A percentile compares a stretch with the other conserved stretches of the same genome.
These are phyloP conservation scores for Neurospora intermedia DNA, from an alignment of 495 filamentous ascomycete genomes.

Conservation along the genomic window DNA sequence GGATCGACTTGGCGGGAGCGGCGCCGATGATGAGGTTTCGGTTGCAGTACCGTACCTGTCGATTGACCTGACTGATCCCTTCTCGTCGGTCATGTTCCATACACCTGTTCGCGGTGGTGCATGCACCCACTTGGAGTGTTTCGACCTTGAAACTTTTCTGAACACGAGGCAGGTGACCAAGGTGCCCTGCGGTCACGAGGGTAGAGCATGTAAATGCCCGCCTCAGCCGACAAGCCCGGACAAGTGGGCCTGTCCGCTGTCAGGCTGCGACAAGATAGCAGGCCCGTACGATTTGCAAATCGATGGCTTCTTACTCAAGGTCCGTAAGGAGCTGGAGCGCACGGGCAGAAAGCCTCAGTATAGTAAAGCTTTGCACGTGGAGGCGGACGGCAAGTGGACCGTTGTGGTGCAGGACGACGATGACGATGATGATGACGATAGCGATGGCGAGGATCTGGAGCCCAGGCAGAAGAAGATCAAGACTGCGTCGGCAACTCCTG, in stretches of 20 bases:
- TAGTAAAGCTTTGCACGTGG: slow-evolving; percentile 48
- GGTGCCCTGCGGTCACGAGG: slow-evolving; percentile 10
- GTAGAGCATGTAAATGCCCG: slow-evolving; percentile 20
- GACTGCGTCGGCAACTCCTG: neutral
- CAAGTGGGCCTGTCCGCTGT: slow-evolving; percentile 70
- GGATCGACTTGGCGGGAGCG: slow-evolving; percentile 27
- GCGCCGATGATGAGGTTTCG: slow-evolving; percentile 56
- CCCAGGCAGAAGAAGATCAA: neutral
- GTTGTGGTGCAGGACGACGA: slow-evolving; percentile 23
- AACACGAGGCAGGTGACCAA: slow-evolving; percentile 41
- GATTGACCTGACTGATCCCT: slow-evolving; percentile 69
- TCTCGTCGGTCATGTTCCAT: slow-evolving; percentile 55
- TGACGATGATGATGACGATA: slow-evolving; percentile 17
- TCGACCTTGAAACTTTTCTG: slow-evolving; percentile 78
- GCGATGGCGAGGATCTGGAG: slow-evolving; percentile 1
- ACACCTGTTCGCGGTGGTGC: slow-evolving; percentile 53
- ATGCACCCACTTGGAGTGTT: slow-evolving; percentile 68
- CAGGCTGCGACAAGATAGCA: slow-evolving; percentile 52
- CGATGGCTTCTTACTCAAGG: slow-evolving; percentile 57
- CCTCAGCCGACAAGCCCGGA: slow-evolving; percentile 49
- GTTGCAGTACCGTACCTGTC: slow-evolving; percentile 53
- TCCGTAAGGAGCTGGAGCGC: slow-evolving; percentile 39
- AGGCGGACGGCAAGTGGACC: slow-evolving; percentile 49
- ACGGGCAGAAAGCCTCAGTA: slow-evolving; percentile 25
- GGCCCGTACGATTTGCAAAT: slow-evolving; percentile 56